Percentiles rank a stretch among this genome's conserved stretches.
Evolutionary conservation across 2,329 filamentous ascomycete genomes (phyloP).

Genomic region (Herpotrichia juniperi): DNA sequence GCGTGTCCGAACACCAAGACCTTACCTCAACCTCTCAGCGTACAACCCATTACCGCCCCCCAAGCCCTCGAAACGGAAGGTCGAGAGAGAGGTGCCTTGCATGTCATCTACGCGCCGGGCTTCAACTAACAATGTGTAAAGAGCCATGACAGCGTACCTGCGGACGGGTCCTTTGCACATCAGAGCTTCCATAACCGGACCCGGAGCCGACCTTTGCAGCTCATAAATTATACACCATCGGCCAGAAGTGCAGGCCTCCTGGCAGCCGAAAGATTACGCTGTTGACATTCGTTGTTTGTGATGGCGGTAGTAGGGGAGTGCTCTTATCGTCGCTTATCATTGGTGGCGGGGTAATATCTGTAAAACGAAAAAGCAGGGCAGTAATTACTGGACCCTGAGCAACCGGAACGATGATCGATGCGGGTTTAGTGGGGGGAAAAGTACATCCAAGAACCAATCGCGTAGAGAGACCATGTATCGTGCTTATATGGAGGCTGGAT

Average conservation of each 20-base stretch:
- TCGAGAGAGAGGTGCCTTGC: conserved; percentile 27
- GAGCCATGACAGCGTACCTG: conserved; percentile 19
- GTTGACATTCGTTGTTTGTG: conserved; percentile 3
- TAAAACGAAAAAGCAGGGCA: conserved; percentile 10
- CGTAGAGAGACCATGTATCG: background rate
- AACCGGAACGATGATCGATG: conserved; percentile 4
- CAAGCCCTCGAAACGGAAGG: conserved; percentile 33
- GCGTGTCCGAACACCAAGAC: conserved; percentile 15
- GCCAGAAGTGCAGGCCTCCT: background rate
- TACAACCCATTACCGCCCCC: conserved; percentile 23
- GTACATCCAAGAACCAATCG: background rate
- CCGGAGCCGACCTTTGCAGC: conserved; percentile 37
- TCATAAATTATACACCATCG: conserved; percentile 2
- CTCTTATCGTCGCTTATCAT: conserved; percentile 35
- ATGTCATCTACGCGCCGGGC: conserved; percentile 17
- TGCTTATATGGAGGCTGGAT: background rate
- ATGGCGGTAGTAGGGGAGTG: conserved; percentile 19
- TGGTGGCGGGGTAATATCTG: conserved; percentile 25
- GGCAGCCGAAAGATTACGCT: conserved; percentile 25
- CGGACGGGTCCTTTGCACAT: conserved; percentile 8
- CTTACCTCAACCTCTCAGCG: conserved; percentile 12
- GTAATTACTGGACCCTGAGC: conserved; percentile 16
- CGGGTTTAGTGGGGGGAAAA: conserved; percentile 3
- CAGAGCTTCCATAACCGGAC: conserved; percentile 32
- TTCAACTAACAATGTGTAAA: conserved; percentile 10